These are phyloP conservation scores for Zymoseptoria ardabiliae DNA, from an alignment of 2,329 filamentous ascomycete species.

Conservation along the genomic window DNA sequence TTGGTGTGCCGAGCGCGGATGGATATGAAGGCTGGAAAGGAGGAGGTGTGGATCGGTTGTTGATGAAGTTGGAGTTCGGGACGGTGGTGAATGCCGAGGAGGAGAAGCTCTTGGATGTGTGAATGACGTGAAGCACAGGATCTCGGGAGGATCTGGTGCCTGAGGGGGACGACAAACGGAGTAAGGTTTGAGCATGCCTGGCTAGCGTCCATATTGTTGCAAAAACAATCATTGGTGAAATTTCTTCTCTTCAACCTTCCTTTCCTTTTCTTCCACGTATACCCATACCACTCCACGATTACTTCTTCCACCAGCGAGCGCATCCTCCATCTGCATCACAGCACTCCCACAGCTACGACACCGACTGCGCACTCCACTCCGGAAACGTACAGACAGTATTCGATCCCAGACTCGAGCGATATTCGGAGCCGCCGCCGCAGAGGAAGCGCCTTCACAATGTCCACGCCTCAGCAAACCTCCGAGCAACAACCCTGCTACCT, in stretches of 20 bases:
- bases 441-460: no score
- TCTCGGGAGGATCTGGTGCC: neutral
- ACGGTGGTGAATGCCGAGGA: conserved; percentile 10
- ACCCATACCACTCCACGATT: no score
- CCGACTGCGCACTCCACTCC: no score
- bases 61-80: conserved; percentile 83
- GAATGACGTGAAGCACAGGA: neutral
- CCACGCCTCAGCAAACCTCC: neutral
- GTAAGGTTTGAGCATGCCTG: neutral
- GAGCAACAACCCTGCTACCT: neutral
- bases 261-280: no score
- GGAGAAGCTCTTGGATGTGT: neutral
- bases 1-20: conserved; percentile 22
- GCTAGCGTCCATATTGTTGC: neutral
- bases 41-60: conserved; percentile 65
- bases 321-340: no score
- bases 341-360: no score
- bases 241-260: no score
- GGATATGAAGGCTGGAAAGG: conserved; percentile 63
- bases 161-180: neutral
- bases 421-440: no score
- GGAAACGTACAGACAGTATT: no score
- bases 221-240: neutral
- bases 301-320: no score
- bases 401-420: no score